phyloP scores from a whole-genome alignment of 2,329 filamentous ascomycete species.

The Immersiporthe knoxdaviesiana region DNA sequence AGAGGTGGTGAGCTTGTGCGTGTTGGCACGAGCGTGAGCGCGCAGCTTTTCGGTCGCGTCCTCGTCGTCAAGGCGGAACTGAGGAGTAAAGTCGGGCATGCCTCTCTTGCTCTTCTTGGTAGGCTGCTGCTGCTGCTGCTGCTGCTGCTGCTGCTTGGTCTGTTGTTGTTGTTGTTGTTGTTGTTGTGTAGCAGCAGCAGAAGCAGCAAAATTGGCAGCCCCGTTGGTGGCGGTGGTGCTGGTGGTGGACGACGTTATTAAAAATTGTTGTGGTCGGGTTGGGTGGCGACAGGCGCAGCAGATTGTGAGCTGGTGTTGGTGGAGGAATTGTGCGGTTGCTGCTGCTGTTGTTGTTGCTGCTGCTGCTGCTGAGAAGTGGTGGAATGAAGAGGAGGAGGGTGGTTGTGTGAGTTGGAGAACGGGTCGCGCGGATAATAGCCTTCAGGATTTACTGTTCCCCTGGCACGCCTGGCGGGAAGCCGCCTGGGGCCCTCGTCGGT shows the following conservation, averaged over 20 bases:
- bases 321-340: conserved; percentile 21
- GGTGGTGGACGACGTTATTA: conserved; percentile 11
- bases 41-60: conserved; percentile 20
- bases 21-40: conserved; percentile 16
- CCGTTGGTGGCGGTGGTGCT: not conserved
- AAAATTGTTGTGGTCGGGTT: conserved; percentile 21
- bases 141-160: not conserved
- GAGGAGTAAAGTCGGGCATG: conserved; percentile 27
- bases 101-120: conserved; percentile 26
- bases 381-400: conserved; percentile 22
- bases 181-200: not conserved
- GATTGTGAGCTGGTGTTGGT: conserved; percentile 17
- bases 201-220: not conserved
- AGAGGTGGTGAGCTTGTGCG: conserved; percentile 20
- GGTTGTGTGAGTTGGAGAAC: conserved; percentile 19
- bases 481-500: conserved; percentile 24
- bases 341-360: conserved; percentile 29
- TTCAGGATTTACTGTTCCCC: conserved; percentile 20
- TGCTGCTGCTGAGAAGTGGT: not conserved
- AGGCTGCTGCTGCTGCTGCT: conserved; percentile 10
- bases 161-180: not conserved
- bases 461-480: conserved; percentile 26
- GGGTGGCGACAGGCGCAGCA: conserved; percentile 8
- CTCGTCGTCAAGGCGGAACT: conserved; percentile 24
- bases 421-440: conserved; percentile 19